Evolutionary conservation across 1,139 yeast genomes (phyloP).

Genomic region (Hyphopichia buzzinii): DNA sequence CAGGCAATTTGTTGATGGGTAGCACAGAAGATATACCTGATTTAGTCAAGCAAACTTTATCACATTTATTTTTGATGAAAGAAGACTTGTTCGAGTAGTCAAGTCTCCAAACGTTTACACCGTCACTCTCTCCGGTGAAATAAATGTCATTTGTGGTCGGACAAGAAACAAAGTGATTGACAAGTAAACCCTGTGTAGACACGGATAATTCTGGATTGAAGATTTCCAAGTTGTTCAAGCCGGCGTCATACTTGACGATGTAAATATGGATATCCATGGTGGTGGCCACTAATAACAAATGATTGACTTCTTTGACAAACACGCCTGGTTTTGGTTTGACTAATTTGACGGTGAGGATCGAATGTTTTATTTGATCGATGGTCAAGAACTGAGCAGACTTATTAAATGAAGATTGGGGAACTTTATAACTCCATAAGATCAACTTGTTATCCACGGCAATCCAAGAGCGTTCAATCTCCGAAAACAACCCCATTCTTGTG

Average conservation of each 20-base stretch:
- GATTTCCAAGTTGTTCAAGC: slow-evolving; percentile 58
- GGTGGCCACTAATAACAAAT: slow-evolving; percentile 75
- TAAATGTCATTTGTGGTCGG: slow-evolving; percentile 74
- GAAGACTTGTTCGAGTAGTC: slow-evolving; percentile 83
- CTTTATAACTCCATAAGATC: slow-evolving; percentile 77
- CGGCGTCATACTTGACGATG: slow-evolving; percentile 60
- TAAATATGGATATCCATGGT: slow-evolving; percentile 74
- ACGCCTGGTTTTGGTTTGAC: slow-evolving; percentile 79
- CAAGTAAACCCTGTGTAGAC: slow-evolving; percentile 74
- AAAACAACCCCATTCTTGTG: slow-evolving; percentile 80
- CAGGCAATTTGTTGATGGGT: slow-evolving; percentile 49
- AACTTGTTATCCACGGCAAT: slow-evolving; percentile 79
- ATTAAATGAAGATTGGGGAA: slow-evolving; percentile 51
- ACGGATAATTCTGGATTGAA: slow-evolving; percentile 83
- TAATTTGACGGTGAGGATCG: slow-evolving; percentile 72
- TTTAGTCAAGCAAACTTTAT: slow-evolving; percentile 75
- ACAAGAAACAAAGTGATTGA: slow-evolving; percentile 59
- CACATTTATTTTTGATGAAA: slow-evolving; percentile 84
- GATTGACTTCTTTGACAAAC: slow-evolving; percentile 74
- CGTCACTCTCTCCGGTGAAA: slow-evolving; percentile 76
- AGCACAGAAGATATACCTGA: slow-evolving; percentile 60
- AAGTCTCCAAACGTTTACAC: slow-evolving; percentile 81
- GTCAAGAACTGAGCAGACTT: slow-evolving; percentile 66
- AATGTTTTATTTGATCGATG: slow-evolving; percentile 78
- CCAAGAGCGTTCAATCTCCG: slow-evolving; percentile 86